Evolutionary conservation across 306 rosid species (phyloP), one percentile per base, ranked within the genome.

Genomic region (Fagus sylvatica): DNA sequence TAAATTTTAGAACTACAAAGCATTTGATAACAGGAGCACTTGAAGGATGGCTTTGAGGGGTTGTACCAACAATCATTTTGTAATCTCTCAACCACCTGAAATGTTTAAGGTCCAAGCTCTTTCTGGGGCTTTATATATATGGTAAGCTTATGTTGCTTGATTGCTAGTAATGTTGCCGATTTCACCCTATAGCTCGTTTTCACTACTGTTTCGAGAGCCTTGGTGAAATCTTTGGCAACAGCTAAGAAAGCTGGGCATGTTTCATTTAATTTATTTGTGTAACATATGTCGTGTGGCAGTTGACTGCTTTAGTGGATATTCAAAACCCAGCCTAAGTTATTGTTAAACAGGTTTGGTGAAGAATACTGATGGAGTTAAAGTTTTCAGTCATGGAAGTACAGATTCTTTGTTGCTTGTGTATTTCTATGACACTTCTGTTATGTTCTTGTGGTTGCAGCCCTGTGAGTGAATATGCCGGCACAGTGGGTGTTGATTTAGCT

Each of bases 391-490:
- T 36, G 8, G 32, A 55, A 65, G 55, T 51, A 54, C 16, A 46
- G 74, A 48, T 17, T 16, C 30, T 30, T 17, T 40, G 73, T 72
- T 76, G 78, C 62, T 72, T 62, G 2, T 12, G 9, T 36, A 17
- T 28, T 28, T 60, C 59, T 42, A 22, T 75, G 76, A 79, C 70
- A 72, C 79, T 59, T 46, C 19, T 32, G 43, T 71, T 79, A 6
- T 57, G 65, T 79, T 72, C 16, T 75, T 71, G 49, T 86, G 74
- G 65, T 70, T 87, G 82, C 93, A 93, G 97, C 41, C 94, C 97
- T 41, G 73, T 93, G 76, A 95, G 97, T 1, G 94, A 95, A 85
- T 93, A 94, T 42, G 97, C 97, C 2, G 87, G 46, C 59, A 17
- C 94, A 10, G 96, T 90, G 6, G 91, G 96, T 5, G 89, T 96